Evolutionary conservation across 208 protist species (phyloP), one percentile per base, ranked within the genome.

Genomic region (Trypanosoma congolense): DNA sequence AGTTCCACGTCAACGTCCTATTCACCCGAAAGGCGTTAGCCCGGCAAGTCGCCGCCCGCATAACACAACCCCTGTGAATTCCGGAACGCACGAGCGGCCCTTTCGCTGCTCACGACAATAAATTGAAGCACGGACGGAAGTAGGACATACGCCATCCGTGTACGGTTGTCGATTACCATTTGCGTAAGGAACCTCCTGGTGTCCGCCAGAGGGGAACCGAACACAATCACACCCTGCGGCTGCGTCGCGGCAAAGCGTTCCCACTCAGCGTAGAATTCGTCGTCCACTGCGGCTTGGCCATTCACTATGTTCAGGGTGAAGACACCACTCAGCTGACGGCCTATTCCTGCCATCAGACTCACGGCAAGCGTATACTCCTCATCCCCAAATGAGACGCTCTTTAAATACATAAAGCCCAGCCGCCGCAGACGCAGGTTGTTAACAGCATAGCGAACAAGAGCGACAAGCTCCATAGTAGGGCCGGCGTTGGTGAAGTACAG

Each of bases 41-140:
- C n/a, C n/a, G n/a, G n/a, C n/a, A n/a, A n/a, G n/a, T n/a, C n/a
- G n/a, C n/a, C n/a, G n/a, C n/a, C n/a, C n/a, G n/a, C n/a, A 56
- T 85, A 69, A 18, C 60, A 69, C 29, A 81, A 57, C 4, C 77
- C 77, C 12, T 77, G 74, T 85, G 73, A 35, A 85, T 49, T 30
- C 77, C 77, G 3, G 79, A 58, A 25, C 74, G 70, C 45, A 83
- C 71, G 30, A 71, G 70, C 50, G 80, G 54, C 4, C 75, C 75
- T 54, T 51, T 31, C 68, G 6, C 12, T 41, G 30, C 12, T 24
- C 10, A 35, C 9, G 16, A 46, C 9, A 24, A n/a, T 19, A 9
- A 9, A 9, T n/a, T 46, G 42, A 6, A 46, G 12, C 18, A 9
- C 12, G 21, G 21, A n/a, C 9, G 42, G 42, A n/a, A 19, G 10